Conservation (phyloP, 2,329 filamentous ascomycete genomes). For the Nigrospora sphaerica region DNA sequence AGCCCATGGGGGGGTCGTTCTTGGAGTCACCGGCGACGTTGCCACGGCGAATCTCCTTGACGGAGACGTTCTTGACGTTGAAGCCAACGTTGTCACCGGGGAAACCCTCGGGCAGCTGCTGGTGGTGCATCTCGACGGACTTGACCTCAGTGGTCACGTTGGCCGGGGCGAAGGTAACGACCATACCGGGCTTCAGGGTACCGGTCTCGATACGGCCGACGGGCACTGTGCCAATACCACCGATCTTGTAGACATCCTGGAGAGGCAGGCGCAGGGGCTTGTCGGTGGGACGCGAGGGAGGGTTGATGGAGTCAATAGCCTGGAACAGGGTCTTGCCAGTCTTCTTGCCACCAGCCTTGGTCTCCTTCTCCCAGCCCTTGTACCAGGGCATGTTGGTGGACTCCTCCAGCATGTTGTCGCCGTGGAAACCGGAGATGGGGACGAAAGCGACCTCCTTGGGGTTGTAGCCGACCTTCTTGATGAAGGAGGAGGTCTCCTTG, state of each 20-base stretch:
- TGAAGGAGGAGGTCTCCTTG: slow-evolving; percentile 99
- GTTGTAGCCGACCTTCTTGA: slow-evolving; percentile 99
- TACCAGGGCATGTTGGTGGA: slow-evolving; percentile 98
- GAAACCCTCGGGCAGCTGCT: slow-evolving; percentile 90
- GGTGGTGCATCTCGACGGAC: slow-evolving; percentile 99
- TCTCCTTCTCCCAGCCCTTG: slow-evolving; percentile 93
- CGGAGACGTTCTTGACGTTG: slow-evolving; percentile 99
- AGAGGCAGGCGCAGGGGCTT: slow-evolving; percentile 99
- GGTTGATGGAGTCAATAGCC: slow-evolving; percentile 95
- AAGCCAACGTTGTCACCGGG: slow-evolving; percentile 99
- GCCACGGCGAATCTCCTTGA: slow-evolving; percentile 99
- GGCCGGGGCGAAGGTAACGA: slow-evolving; percentile 97
- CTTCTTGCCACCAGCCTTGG: slow-evolving; percentile 53
- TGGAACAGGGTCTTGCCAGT: slow-evolving; percentile 97
- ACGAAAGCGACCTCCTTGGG: slow-evolving; percentile 98
- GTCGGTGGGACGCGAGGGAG: slow-evolving; percentile 87
- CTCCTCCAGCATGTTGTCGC: slow-evolving; percentile 95
- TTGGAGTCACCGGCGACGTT: slow-evolving; percentile 99
- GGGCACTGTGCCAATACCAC: slow-evolving; percentile 98
- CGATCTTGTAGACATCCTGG: slow-evolving; percentile 99
- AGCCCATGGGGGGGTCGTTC: slow-evolving; percentile 90
- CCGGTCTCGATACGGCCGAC: slow-evolving; percentile 99
- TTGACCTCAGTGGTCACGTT: slow-evolving; percentile 99
- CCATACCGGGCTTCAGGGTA: slow-evolving; percentile 84
- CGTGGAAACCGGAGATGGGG: slow-evolving; percentile 99